These are phyloP conservation scores for Gracilaria domingensis DNA, from an alignment of 23 red algal genomes.

Conservation along the genomic window DNA sequence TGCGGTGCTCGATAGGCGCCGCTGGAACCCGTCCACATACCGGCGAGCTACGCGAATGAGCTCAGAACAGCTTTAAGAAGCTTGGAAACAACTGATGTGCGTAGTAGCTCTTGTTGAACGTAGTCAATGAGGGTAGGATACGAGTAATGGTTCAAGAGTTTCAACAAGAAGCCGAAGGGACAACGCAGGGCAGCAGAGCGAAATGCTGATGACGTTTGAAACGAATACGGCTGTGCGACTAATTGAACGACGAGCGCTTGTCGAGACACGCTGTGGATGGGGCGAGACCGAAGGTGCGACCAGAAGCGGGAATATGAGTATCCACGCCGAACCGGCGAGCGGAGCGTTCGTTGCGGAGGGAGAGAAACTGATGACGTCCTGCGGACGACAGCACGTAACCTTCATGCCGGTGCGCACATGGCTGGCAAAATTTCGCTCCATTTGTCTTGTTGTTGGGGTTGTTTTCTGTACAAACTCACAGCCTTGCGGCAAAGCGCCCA, in stretches of 20 bases:
- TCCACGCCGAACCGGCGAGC: neutral
- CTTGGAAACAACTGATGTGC: neutral
- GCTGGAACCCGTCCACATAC: slow-evolving; percentile 40
- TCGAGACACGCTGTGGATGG: neutral
- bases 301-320: neutral
- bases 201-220: neutral
- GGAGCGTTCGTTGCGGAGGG: neutral
- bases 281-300: neutral
- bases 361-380: neutral
- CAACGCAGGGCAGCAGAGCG: too few species aligned
- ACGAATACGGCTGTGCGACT: neutral
- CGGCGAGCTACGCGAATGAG: neutral
- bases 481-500: neutral
- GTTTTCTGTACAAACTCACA: too few species aligned
- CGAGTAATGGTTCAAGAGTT: neutral
- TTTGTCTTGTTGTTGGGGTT: too few species aligned
- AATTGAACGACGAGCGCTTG: neutral
- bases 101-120: neutral
- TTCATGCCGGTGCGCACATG: neutral
- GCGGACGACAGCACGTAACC: neutral
- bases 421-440: neutral
- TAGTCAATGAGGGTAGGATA: neutral
- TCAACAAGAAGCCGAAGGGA: neutral
- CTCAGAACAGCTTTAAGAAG: neutral
- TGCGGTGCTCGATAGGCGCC: slow-evolving; percentile 26